phyloP scores from a whole-genome alignment of 2,329 filamentous ascomycete species.

The Curvularia verruculosa region DNA sequence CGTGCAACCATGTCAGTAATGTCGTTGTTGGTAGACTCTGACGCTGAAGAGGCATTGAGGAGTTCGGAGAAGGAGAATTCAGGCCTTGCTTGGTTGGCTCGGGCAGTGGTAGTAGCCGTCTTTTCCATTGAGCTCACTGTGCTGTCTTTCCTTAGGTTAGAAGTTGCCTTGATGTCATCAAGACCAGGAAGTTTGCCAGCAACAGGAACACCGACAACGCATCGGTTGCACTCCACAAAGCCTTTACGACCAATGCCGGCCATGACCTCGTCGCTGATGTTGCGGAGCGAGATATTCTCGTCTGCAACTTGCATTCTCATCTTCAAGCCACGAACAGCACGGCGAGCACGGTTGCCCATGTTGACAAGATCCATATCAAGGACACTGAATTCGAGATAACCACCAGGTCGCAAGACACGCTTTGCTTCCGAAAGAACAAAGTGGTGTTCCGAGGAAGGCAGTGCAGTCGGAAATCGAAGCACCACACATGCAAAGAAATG shows the following conservation, averaged over 20 bases:
- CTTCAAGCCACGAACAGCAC: slow-evolving; percentile 73
- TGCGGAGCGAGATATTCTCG: slow-evolving; percentile 64
- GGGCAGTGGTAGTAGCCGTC: slow-evolving; percentile 17
- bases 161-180: slow-evolving; percentile 31
- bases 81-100: slow-evolving; percentile 32
- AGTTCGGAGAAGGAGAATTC: slow-evolving; percentile 48
- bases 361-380: slow-evolving; percentile 82
- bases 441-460: slow-evolving; percentile 70
- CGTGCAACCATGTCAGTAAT: slow-evolving; percentile 92
- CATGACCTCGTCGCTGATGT: slow-evolving; percentile 63
- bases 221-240: slow-evolving; percentile 75
- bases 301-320: slow-evolving; percentile 69
- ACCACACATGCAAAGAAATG: slow-evolving; percentile 79
- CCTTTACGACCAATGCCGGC: slow-evolving; percentile 71
- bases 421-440: slow-evolving; percentile 76
- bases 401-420: slow-evolving; percentile 77
- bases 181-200: slow-evolving; percentile 55
- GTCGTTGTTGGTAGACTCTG: slow-evolving; percentile 70
- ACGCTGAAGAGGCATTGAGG: slow-evolving; percentile 39
- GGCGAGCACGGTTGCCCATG: slow-evolving; percentile 75
- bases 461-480: slow-evolving; percentile 75
- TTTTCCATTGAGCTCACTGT: slow-evolving; percentile 28
- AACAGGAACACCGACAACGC: slow-evolving; percentile 78
- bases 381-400: slow-evolving; percentile 78
- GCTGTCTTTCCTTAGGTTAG: slow-evolving; percentile 38